Conservation (phyloP, 139 green algal genomes). For the Chlamydomonas incerta region DNA sequence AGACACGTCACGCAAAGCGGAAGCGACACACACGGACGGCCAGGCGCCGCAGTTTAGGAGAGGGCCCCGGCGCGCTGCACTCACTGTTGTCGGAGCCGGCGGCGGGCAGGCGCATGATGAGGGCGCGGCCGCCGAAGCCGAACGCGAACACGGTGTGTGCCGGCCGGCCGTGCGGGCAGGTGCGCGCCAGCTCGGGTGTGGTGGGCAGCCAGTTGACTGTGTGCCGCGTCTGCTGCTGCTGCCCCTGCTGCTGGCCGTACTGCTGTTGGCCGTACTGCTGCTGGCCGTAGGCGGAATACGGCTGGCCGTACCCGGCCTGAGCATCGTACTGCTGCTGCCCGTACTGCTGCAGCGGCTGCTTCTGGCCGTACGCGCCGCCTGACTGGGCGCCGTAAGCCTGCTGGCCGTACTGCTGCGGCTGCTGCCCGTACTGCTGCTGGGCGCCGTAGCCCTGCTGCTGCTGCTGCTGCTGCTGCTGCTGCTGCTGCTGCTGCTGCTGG, state of each 20-base stretch:
- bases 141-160: conserved; percentile 16
- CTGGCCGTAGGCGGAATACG: too few relatives aligned
- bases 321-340: not conserved
- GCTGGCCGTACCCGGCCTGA: not conserved
- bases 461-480: not conserved
- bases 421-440: not conserved
- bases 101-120: conserved; percentile 7
- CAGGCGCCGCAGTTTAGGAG: too few relatives aligned
- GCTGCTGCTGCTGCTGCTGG: not conserved
- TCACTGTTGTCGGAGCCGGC: not conserved
- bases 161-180: conserved; percentile 27
- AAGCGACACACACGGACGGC: too few relatives aligned
- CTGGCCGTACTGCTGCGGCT: not conserved
- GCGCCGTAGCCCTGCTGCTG: too few relatives aligned
- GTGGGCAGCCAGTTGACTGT: conserved; percentile 37
- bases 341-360: not conserved
- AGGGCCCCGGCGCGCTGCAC: too few relatives aligned
- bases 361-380: not conserved
- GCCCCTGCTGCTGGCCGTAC: not conserved
- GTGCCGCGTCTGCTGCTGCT: not conserved
- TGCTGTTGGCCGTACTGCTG: not conserved
- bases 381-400: not conserved
- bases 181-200: conserved; percentile 33
- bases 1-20: too few relatives aligned
- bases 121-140: conserved; percentile 23